Base-by-base conservation (phyloP, 2,329 filamentous ascomycete species). In the Sclerotinia subarctica region DNA sequence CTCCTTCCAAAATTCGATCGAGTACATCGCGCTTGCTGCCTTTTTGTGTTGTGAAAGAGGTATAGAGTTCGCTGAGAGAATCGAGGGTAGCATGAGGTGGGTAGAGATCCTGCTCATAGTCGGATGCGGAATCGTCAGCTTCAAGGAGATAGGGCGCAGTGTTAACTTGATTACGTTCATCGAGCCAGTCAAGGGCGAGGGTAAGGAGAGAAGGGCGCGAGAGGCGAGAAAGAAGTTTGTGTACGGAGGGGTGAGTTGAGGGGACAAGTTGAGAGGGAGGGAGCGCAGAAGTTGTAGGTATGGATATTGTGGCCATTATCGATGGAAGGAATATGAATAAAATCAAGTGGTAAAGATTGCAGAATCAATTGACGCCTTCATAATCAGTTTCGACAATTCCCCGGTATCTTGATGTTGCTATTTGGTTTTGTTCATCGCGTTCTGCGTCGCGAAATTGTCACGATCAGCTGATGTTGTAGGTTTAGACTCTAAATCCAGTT, bases 121-220 rank as follows among this genome's bases (percentile, higher is more conserved):
- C 85, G 21, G 65, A 67, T 15, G 86, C 83, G 0, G 84, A 81
- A 10, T 81, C 80, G 10, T 65, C 26, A 21, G 83, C 80, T 11
- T 71, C 54, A n/a, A 64, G 38, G 15, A 90, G 84, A 75, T 84
- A 87, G 0, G 90, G 90, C 1, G 81, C 81, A 54, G 86, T 89
- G 24, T 85, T 81, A 5, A 83, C 78, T 52, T 87, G 81, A 71
- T 90, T 89, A 71, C 83, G 81, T 60, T 89, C 86, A 68, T 90
- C 86, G 3, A 96, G 86, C 93, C 93, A 96, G 80, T 90, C 85
- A 29, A 93, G 83, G 0, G 86, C 90, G 11, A 96, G 84, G 0
- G 88, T 86, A 35, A 95, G 80, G 29, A 96, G 84, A 0, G 90
- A 88, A 58, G 88, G 81, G 63, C 92, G 88, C 1, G 91, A 90